Evolutionary conservation across 139 green algal species (phyloP), one percentile per base, ranked within the genome.

Genomic region (Closterium sp.): DNA sequence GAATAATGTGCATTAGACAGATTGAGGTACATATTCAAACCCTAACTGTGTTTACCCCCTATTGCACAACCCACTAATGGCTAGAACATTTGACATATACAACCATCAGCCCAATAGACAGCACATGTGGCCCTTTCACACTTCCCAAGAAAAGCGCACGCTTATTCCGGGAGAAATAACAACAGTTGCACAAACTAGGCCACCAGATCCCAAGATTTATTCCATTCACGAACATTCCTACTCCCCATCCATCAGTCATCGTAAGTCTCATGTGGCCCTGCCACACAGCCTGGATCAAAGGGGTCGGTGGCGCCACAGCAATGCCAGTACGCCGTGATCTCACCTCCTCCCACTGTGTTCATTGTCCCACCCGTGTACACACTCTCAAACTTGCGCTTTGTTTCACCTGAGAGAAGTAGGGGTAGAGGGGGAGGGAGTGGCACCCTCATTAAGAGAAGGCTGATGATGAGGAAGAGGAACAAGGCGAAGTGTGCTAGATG

Each of bases 371-470:
- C 91, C 4, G 86, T 93, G 85, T 93, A n/a, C 86, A 93, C 91
- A 30, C 91, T 86, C 70, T 93, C 91, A 86, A 93, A 93, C 91
- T 93, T 93, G 28, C 91, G 91, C 50, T 87, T 90, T 5, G 91
- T 93, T 89, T 93, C 91, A 28, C 91, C 89, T 92, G 89, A 24
- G 17, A 79, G 62, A 13, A 32, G 28, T 10, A 86, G n/a, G n/a
- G 29, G 9, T 29, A 42, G 22, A 17, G 28, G 28, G 38, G 30
- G 24, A 91, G 17, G 38, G 30, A 91, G 29, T 27, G 88, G 30
- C 32, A 30, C 9, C 7, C 11, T 7, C n/a, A 32, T 7, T 7
- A 29, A 91, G 22, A 22, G 50, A 91, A 86, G 89, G 89, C 21
- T 7, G 17, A n/a, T 31, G n/a, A 24, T 30, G 29, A 27, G 24